These are phyloP conservation scores for Neofusicoccum parvum DNA, from an alignment of 2,329 filamentous ascomycete genomes.

Conservation along the genomic window DNA sequence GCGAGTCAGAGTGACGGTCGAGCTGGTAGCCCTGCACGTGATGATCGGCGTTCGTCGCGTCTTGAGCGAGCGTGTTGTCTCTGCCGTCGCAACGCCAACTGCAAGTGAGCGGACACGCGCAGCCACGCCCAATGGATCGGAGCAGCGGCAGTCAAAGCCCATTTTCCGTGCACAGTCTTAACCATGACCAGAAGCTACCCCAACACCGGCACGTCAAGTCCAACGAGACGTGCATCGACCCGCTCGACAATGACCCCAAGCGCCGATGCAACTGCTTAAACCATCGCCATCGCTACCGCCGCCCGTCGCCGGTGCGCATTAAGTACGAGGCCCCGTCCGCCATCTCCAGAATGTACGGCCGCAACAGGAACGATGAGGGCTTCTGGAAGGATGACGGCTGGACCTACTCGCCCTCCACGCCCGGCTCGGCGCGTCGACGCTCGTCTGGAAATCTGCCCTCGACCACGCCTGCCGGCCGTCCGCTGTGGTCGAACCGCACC, in stretches of 20 bases:
- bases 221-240: conserved; percentile 15
- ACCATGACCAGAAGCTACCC: conserved; percentile 16
- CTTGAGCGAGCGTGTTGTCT: conserved; percentile 13
- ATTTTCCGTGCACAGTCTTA: conserved; percentile 18
- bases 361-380: not conserved
- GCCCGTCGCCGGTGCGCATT: conserved; percentile 3
- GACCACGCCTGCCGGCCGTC: conserved; percentile 60
- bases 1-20: not conserved
- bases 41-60: conserved; percentile 9
- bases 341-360: conserved; percentile 19
- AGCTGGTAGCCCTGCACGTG: conserved; percentile 8
- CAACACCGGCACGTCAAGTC: conserved; percentile 9
- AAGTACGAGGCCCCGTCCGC: conserved; percentile 9
- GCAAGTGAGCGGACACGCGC: conserved; percentile 12
- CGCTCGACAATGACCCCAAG: conserved; percentile 20
- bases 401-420: conserved; percentile 36
- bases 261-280: conserved; percentile 22
- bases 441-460: conserved; percentile 46
- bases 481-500: conserved; percentile 49
- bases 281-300: conserved; percentile 18
- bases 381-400: conserved; percentile 4
- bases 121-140: conserved; percentile 21
- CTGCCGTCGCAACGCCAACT: conserved; percentile 16
- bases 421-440: conserved; percentile 29
- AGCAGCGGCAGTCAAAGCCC: conserved; percentile 1